Conservation (phyloP, 306 rosid genomes). For the Inga laurina region DNA sequence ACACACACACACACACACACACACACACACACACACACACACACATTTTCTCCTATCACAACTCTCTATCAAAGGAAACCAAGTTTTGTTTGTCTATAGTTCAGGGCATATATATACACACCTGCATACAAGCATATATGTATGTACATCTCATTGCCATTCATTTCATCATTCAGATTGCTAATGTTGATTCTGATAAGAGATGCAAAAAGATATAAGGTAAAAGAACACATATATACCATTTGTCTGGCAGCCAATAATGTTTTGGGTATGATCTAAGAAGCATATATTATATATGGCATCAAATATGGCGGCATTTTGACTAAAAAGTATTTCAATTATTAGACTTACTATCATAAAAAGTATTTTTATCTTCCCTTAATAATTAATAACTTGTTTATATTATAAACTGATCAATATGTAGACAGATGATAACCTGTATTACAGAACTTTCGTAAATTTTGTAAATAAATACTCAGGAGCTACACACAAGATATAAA, state of each 20-base stretch:
- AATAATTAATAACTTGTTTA: neutral
- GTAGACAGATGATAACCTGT: neutral
- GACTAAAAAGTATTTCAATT: neutral
- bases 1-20: neutral
- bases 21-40: neutral
- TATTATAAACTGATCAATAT: neutral
- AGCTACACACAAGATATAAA: neutral
- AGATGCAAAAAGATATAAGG: neutral
- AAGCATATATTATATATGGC: neutral
- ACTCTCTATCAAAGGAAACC: slow-evolving; percentile 27
- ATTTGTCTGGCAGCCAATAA: neutral
- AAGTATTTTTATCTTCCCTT: neutral
- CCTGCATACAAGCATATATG: too few relatives aligned
- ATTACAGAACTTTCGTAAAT: neutral
- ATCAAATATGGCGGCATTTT: neutral
- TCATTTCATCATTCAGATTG: neutral
- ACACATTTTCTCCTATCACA: slow-evolving; percentile 15
- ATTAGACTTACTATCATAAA: neutral
- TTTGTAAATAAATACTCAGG: neutral
- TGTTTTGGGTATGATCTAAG: neutral
- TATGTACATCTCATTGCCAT: neutral
- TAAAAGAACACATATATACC: slow-evolving; percentile 13
- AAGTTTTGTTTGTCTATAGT: slow-evolving; percentile 23
- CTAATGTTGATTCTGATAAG: neutral
- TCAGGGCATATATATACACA: neutral